A percentile compares a stretch with the other conserved stretches of the same genome.
phyloP scores from a whole-genome alignment of 208 protist species.

The Novymonas esmeraldas region DNA sequence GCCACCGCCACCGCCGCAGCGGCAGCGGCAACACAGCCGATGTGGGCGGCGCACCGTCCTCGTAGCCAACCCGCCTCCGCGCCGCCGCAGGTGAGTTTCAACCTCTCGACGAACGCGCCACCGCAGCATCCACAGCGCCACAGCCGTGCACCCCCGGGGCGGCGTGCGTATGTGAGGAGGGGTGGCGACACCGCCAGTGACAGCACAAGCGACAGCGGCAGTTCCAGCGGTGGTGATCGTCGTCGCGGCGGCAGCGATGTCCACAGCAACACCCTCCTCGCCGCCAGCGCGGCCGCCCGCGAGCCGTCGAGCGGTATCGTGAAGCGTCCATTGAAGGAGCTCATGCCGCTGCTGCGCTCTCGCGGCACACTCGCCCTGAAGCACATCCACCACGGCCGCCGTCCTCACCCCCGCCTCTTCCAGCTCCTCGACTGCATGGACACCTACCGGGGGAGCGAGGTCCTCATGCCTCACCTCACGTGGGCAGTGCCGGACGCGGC shows the following conservation, averaged over 20 bases:
- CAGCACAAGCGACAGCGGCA: too few species aligned
- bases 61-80: background rate
- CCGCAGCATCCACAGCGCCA: too few species aligned
- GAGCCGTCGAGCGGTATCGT: conserved; percentile 40
- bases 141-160: too few species aligned
- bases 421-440: conserved; percentile 58
- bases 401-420: conserved; percentile 69
- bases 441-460: conserved; percentile 31
- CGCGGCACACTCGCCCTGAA: conserved; percentile 44
- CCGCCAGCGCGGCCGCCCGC: background rate
- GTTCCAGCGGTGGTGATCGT: background rate
- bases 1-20: background rate
- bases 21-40: background rate
- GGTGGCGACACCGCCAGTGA: too few species aligned
- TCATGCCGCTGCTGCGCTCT: conserved; percentile 64
- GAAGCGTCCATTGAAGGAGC: conserved; percentile 45
- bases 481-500: conserved; percentile 37
- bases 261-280: conserved; percentile 8
- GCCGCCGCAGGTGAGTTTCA: too few species aligned
- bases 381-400: conserved; percentile 33
- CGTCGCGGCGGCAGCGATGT: background rate
- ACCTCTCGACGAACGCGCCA: too few species aligned
- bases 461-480: conserved; percentile 71
- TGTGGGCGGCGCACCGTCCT: background rate
- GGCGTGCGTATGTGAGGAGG: background rate